Evolutionary conservation across 208 protist species (phyloP), one percentile per base, ranked within the genome.

Genomic region (Acanthamoeba castellanii): DNA sequence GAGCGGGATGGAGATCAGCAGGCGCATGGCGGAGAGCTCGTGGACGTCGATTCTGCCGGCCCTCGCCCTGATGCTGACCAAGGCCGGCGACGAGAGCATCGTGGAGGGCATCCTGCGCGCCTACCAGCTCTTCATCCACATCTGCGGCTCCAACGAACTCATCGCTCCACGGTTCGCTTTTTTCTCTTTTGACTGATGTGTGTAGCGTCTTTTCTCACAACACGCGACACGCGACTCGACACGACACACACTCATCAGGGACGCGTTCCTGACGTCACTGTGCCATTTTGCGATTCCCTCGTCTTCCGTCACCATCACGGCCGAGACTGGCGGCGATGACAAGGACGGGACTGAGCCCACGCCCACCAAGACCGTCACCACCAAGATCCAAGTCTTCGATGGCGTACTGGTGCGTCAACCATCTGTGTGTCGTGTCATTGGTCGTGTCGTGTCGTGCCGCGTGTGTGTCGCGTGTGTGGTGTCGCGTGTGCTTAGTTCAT

Each of bases 121-220:
- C n/a, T 94, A 96, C 22, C 96, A 97, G 93, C 66, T 90, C 30
- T 96, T 97, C 70, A 96, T 95, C 30, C 94, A 97, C 50, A 95
- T 90, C 6, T 97, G 96, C 87, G 96, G 96, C 30, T 64, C 90
- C 16, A 82, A 94, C n/a, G 50, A 96, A 47, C 55, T 97, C 30
- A 88, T 68, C 7, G 87, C 89, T 11, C 96, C 85, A 4, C 45
- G 85, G 76, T 84, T 2, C 76, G 76, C 7, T 16, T 27, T 5
- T 22, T 64, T 27, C 20, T 64, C 59, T 22, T 37, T 42, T 74
- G 16, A 7, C 27, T 74, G 2, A 22, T 74, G n/a, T 37, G 4
- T 3, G 25, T 47, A 16, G 6, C 34, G 42, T 84, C 45, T 84
- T 6, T 2, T 3, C 27, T 57, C 6, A 2, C 55, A 2, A 16